Base-by-base conservation (phyloP, 78 protist species). In the Cavenderia fasciculata region DNA sequence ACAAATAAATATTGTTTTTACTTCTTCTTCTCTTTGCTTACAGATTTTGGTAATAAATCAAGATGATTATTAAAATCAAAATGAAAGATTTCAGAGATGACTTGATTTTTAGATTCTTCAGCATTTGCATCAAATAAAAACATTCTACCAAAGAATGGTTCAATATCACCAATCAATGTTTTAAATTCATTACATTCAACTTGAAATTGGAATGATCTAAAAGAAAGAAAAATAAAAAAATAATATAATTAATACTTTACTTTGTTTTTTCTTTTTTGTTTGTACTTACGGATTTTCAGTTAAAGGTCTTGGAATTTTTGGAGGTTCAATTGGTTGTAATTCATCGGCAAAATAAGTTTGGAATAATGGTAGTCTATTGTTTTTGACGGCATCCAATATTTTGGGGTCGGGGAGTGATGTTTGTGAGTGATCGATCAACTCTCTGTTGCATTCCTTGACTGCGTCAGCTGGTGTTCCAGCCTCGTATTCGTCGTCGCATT, bases 81-180 rank as follows among this genome's bases (percentile, higher is more conserved):
- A 56, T 86, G 93, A 47, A 86, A 86, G 27, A 52, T 85, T 36
- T 86, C 93, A 4, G 76, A 36, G 21, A 86, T 33, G 19, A 74
- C 46, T 54, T 71, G 46, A 57, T 62, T 51, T 23, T 21, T 44
- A 33, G 72, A 40, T 52, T 12, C 10, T 16, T 61, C 69, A 18
- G 5, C 31, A 29, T 44, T 65, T 33, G 87, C 59, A 57, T 86
- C 93, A 57, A 74, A 86, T 8, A 86, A 34, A 56, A 75, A 74
- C 79, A 86, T 86, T 57, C 93, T 54, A 36, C 93, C 93, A 86
- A 86, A 86, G 57, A 86, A 63, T 74, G 93, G 93, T 34, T 86
- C 93, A 41, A 86, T 54, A 19, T 86, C 57, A 59, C 93, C 93
- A 38, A 86, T 43, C 52, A 54, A 38, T 38, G 85, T 51, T 52